Percentiles rank a stretch among this genome's conserved stretches.
Evolutionary conservation across 345 rosid species (phyloP).

Genomic region (Populus simonii): DNA sequence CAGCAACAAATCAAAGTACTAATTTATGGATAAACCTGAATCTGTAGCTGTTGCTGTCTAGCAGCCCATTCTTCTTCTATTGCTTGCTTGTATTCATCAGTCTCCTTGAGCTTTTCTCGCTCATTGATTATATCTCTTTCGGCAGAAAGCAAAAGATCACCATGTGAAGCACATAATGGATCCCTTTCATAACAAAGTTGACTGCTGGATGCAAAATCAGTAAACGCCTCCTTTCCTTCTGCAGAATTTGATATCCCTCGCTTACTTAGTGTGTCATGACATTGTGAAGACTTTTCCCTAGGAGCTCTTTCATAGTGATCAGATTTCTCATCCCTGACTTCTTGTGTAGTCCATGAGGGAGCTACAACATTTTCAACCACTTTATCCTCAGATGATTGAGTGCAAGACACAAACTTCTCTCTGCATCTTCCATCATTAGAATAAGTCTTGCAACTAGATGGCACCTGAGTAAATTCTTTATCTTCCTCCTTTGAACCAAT

Average conservation of each 20-base stretch:
- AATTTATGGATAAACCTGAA: conserved; percentile 51
- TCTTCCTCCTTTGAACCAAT: conserved; percentile 10
- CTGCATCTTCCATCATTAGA: conserved; percentile 21
- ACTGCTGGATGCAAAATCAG: conserved; percentile 21
- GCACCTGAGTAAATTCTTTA: conserved; percentile 5
- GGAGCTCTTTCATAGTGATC: conserved; percentile 5
- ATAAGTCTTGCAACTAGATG: conserved; percentile 8
- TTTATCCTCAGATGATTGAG: conserved; percentile 13
- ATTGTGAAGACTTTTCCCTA: conserved; percentile 11
- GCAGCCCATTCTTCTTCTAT: conserved; percentile 82
- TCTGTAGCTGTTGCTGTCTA: conserved; percentile 59
- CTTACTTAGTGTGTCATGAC: conserved; percentile 23
- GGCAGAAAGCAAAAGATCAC: conserved; percentile 18
- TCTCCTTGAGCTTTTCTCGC: conserved; percentile 77
- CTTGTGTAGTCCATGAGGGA: conserved; percentile 7
- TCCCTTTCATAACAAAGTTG: conserved; percentile 9
- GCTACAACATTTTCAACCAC: conserved; percentile 15
- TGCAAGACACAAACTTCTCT: conserved; percentile 3
- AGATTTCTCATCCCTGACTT: conserved; percentile 9
- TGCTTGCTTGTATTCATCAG: conserved; percentile 79
- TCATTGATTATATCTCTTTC: conserved; percentile 47
- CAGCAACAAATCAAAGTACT: background rate
- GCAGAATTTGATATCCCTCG: conserved; percentile 6
- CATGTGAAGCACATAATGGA: conserved; percentile 17
- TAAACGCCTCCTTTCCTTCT: conserved; percentile 17